Evolutionary conservation across 2,329 filamentous ascomycete genomes (phyloP).

Genomic region (Thermothelomyces thermophilus): DNA sequence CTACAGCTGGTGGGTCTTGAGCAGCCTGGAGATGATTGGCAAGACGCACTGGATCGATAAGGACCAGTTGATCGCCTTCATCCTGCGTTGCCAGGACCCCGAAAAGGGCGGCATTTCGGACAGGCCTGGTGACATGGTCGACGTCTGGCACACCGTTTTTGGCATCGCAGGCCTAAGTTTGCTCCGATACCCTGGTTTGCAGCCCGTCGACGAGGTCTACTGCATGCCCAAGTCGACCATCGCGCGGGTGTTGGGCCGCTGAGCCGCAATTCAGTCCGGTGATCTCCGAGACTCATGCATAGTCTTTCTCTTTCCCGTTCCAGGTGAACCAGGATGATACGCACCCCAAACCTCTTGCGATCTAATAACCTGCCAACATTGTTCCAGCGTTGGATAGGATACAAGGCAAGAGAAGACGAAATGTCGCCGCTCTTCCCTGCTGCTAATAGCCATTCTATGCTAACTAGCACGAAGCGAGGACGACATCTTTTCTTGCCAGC

Average conservation of each 20-base stretch:
- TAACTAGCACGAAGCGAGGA: background rate
- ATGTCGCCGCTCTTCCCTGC: background rate
- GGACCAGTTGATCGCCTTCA: constrained; percentile 70
- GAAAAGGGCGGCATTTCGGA: constrained; percentile 83
- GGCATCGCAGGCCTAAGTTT: constrained; percentile 83
- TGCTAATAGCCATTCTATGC: background rate
- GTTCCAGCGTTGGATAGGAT: constrained; percentile 53
- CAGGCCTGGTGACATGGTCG: constrained; percentile 86
- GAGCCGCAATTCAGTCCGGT: constrained; percentile 6
- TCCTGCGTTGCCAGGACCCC: constrained; percentile 80
- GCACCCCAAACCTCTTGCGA: constrained; percentile 48
- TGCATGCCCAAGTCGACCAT: constrained; percentile 68
- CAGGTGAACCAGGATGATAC: constrained; percentile 3
- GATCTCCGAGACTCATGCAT: background rate
- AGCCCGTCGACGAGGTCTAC: constrained; percentile 82
- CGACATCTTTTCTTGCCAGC: too few species aligned
- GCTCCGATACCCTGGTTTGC: constrained; percentile 66
- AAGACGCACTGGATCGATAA: constrained; percentile 90
- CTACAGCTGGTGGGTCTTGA: constrained; percentile 98
- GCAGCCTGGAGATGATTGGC: constrained; percentile 82
- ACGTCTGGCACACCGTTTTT: constrained; percentile 94
- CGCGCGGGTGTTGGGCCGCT: constrained; percentile 44
- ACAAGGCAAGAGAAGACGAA: constrained; percentile 62
- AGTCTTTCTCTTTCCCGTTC: background rate
- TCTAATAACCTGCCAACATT: constrained; percentile 60